Percentiles rank a stretch among this genome's conserved stretches.
Conservation (phyloP, 306 rosid genomes). For the Delonix regia region DNA sequence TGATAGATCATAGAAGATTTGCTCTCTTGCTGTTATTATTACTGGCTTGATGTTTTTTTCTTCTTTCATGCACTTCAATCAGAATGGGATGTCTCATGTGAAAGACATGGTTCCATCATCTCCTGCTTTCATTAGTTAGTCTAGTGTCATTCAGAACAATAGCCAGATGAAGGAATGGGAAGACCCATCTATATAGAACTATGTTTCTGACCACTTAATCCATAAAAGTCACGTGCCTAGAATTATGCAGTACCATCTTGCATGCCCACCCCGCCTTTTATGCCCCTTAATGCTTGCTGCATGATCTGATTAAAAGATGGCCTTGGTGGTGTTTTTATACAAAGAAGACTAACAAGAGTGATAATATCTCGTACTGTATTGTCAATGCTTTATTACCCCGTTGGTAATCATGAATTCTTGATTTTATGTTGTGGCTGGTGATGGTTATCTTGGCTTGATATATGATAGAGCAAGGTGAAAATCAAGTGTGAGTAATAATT, state of each 20-base stretch:
- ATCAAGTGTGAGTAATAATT: background rate
- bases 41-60: background rate
- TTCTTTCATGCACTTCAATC: background rate
- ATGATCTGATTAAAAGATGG: background rate
- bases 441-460: background rate
- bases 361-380: background rate
- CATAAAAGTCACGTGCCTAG: background rate
- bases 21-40: background rate
- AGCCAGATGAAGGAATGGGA: too few species aligned
- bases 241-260: background rate
- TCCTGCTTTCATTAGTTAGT: background rate
- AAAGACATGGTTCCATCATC: background rate
- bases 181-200: slow-evolving; percentile 2
- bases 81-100: background rate
- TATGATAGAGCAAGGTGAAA: background rate
- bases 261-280: background rate
- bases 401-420: background rate
- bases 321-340: background rate
- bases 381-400: background rate
- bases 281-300: background rate
- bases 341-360: background rate
- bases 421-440: background rate
- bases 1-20: background rate
- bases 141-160: too few species aligned
- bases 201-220: background rate